These are phyloP conservation scores for Coprinopsis cinerea DNA, from an alignment of 768 basidiomycete genomes.

Conservation along the genomic window DNA sequence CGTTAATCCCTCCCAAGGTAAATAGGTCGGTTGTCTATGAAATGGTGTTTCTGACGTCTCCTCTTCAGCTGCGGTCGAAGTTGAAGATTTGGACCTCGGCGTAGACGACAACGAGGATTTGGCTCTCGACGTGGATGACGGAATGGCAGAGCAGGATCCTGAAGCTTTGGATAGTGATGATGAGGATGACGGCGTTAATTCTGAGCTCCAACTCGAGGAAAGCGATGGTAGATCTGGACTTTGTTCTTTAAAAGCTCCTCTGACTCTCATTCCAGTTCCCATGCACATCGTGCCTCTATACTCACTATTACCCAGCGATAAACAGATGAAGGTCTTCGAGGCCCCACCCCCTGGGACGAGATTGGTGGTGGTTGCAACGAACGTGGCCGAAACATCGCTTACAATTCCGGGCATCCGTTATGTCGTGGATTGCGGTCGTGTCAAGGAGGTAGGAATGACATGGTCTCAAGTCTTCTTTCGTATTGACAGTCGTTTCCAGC, in stretches of 20 bases:
- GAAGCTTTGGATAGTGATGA: slow-evolving; percentile 75
- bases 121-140: slow-evolving; percentile 65
- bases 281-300: slow-evolving; percentile 96
- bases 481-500: slow-evolving; percentile 36
- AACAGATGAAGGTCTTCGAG: slow-evolving; percentile 91
- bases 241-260: slow-evolving; percentile 8
- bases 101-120: slow-evolving; percentile 39
- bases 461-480: neutral
- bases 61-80: slow-evolving; percentile 62
- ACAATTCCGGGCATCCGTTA: slow-evolving; percentile 97
- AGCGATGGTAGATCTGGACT: slow-evolving; percentile 47
- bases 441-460: slow-evolving; percentile 67
- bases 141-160: slow-evolving; percentile 60
- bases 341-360: slow-evolving; percentile 76
- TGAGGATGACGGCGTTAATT: slow-evolving; percentile 58
- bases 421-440: slow-evolving; percentile 94
- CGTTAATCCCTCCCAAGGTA: slow-evolving; percentile 47
- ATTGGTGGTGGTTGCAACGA: slow-evolving; percentile 91
- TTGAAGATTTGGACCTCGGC: slow-evolving; percentile 50
- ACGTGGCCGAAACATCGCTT: slow-evolving; percentile 94
- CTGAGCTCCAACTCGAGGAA: slow-evolving; percentile 59
- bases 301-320: slow-evolving; percentile 86
- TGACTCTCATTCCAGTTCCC: slow-evolving; percentile 51
- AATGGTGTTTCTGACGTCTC: slow-evolving; percentile 4
- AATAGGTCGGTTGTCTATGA: slow-evolving; percentile 1